These are phyloP conservation scores for Collybiopsis confluens DNA, from an alignment of 768 basidiomycete genomes.

Conservation along the genomic window DNA sequence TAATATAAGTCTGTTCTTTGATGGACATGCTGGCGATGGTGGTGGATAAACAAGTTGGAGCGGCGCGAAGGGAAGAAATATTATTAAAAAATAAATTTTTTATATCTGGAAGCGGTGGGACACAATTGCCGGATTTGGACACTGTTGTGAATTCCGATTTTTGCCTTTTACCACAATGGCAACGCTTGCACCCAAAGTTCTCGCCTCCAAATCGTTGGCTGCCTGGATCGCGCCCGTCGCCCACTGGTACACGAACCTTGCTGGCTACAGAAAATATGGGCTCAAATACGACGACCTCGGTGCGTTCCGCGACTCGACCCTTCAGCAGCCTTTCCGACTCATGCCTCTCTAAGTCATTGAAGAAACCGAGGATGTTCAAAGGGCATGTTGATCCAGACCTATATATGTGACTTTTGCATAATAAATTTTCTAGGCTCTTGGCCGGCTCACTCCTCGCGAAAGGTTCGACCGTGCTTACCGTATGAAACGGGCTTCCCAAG, in stretches of 20 bases:
- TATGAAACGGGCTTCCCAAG: slow-evolving; percentile 78
- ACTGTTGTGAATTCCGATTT: no score
- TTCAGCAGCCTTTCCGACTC: no score
- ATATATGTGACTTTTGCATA: not conserved
- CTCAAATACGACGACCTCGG: slow-evolving; percentile 94
- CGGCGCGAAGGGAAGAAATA: no score
- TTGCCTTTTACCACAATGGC: no score
- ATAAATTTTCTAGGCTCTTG: slow-evolving; percentile 59
- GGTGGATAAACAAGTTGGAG: no score
- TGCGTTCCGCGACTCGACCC: no score
- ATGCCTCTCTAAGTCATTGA: slow-evolving; percentile 53
- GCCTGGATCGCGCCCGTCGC: slow-evolving; percentile 74
- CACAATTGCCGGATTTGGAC: no score
- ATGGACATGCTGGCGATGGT: slow-evolving; percentile 53
- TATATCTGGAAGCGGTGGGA: no score
- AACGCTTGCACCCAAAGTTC: slow-evolving; percentile 78
- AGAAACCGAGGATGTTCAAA: slow-evolving; percentile 74
- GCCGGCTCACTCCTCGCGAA: slow-evolving; percentile 75
- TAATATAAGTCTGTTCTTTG: slow-evolving; percentile 94
- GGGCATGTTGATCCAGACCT: slow-evolving; percentile 41
- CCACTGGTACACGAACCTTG: slow-evolving; percentile 72
- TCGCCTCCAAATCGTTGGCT: slow-evolving; percentile 62
- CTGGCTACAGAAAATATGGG: slow-evolving; percentile 85
- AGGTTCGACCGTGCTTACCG: slow-evolving; percentile 89
- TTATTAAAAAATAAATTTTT: no score